Evolutionary conservation across 768 basidiomycete genomes (phyloP).

Genomic region (Leccinum rimulosum): DNA sequence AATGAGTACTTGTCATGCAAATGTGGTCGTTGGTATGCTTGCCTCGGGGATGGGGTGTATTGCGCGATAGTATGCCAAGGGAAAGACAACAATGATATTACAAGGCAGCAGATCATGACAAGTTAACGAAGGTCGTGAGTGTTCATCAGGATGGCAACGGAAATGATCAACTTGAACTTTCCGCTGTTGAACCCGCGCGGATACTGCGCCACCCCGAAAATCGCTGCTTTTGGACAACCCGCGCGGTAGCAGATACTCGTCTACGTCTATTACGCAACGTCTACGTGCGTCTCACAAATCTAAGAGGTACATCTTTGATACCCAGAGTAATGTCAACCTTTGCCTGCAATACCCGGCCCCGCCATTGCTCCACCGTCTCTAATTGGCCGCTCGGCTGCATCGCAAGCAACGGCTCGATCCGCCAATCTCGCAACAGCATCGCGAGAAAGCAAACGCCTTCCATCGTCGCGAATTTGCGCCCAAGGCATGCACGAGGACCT

Average conservation of each 20-base stretch:
- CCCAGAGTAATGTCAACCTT: slow-evolving; percentile 15
- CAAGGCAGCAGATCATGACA: slow-evolving; percentile 9
- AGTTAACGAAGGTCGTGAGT: slow-evolving; percentile 17
- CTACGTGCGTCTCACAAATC: slow-evolving; percentile 15
- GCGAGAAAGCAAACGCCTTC: slow-evolving; percentile 55
- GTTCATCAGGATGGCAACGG: slow-evolving; percentile 16
- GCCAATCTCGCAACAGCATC: slow-evolving; percentile 51
- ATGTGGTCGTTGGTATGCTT: not conserved
- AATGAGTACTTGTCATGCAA: slow-evolving; percentile 7
- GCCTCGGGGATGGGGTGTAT: slow-evolving; percentile 28
- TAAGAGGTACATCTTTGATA: slow-evolving; percentile 23
- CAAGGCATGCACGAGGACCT: slow-evolving; percentile 53
- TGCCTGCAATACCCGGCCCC: slow-evolving; percentile 20
- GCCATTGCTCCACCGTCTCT: slow-evolving; percentile 25
- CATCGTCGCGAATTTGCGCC: slow-evolving; percentile 51
- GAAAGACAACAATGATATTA: slow-evolving; percentile 13
- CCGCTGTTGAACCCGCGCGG: slow-evolving; percentile 9
- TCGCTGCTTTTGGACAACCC: slow-evolving; percentile 13
- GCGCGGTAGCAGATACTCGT: not conserved
- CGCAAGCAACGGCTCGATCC: slow-evolving; percentile 43
- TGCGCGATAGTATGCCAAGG: slow-evolving; percentile 12
- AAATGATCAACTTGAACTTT: not conserved
- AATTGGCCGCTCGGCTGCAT: slow-evolving; percentile 6
- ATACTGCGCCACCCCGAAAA: not conserved
- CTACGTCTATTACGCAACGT: too few species aligned